Evolutionary conservation across 176 grass and related monocot species (phyloP).

Genomic region (Secale cereale): DNA sequence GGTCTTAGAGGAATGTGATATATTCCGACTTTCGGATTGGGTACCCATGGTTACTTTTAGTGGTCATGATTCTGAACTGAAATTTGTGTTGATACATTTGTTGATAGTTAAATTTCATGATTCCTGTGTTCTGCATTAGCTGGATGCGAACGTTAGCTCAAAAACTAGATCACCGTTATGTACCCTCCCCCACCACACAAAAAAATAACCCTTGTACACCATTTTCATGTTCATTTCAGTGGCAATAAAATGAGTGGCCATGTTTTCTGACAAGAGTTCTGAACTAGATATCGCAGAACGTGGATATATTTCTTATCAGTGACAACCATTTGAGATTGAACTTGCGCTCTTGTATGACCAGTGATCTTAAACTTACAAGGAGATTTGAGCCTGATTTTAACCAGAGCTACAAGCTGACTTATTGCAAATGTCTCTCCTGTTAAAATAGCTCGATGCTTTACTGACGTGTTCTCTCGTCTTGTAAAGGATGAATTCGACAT

Average conservation of each 20-base stretch:
- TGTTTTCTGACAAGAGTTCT: not conserved
- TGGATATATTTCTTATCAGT: not conserved
- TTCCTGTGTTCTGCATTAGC: not conserved
- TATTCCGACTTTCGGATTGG: not conserved
- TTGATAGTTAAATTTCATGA: not conserved
- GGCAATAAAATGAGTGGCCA: not conserved
- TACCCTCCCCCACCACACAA: too few relatives aligned
- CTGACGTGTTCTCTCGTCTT: constrained; percentile 27
- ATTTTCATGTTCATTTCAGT: not conserved
- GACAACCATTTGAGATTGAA: not conserved
- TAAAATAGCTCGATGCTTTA: not conserved
- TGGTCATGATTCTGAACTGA: not conserved
- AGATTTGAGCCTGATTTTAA: not conserved
- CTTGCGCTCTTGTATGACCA: not conserved
- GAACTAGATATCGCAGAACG: not conserved
- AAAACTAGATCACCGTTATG: not conserved
- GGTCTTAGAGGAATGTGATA: not conserved
- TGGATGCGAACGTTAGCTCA: not conserved
- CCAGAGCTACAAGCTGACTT: not conserved
- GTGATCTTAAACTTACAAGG: constrained; percentile 12
- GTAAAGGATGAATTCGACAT: constrained; percentile 80
- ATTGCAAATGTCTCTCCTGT: not conserved
- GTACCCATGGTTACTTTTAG: not conserved
- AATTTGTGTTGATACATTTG: not conserved
- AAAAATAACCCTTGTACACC: not conserved